Conservation (phyloP, 306 rosid species). For the Vicia sativa region DNA sequence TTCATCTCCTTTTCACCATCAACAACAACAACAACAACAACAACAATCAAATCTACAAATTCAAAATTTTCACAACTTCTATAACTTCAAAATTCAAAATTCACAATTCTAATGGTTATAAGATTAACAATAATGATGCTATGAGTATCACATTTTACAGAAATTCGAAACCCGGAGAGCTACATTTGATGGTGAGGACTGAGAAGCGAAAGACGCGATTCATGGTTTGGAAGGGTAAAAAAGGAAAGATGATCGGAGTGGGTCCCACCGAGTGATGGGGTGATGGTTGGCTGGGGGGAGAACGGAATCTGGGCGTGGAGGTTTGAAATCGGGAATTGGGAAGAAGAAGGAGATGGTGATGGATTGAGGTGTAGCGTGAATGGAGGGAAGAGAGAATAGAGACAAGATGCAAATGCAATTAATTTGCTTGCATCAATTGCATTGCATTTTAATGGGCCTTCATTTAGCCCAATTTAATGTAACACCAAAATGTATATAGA, state of each 20-base stretch:
- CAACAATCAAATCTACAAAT: slow-evolving; percentile 24
- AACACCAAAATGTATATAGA: too few species aligned
- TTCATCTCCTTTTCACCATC: slow-evolving; percentile 57
- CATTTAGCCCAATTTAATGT: slow-evolving; percentile 10
- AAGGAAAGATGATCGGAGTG: slow-evolving; percentile 38
- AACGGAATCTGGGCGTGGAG: slow-evolving; percentile 22
- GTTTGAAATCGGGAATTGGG: slow-evolving; percentile 38
- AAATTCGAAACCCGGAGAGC: slow-evolving; percentile 7
- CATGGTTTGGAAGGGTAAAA: slow-evolving; percentile 24
- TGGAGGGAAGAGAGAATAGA: slow-evolving; percentile 47
- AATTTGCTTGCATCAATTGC: neutral
- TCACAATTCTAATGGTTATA: neutral
- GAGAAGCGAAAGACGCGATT: slow-evolving; percentile 34
- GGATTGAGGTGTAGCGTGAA: slow-evolving; percentile 45
- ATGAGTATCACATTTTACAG: slow-evolving; percentile 6
- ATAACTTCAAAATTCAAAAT: neutral
- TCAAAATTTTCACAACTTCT: neutral
- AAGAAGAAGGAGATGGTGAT: slow-evolving; percentile 9
- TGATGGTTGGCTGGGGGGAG: slow-evolving; percentile 8
- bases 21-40: neutral
- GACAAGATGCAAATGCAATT: neutral
- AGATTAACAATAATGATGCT: too few species aligned
- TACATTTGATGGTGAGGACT: slow-evolving; percentile 11
- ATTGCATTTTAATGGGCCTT: slow-evolving; percentile 3
- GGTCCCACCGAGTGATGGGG: slow-evolving; percentile 3